Percentiles rank a stretch among this genome's conserved stretches.
Evolutionary conservation across 2,329 filamentous ascomycete species (phyloP).

Genomic region (Hymenotorrendiella dingleyae): DNA sequence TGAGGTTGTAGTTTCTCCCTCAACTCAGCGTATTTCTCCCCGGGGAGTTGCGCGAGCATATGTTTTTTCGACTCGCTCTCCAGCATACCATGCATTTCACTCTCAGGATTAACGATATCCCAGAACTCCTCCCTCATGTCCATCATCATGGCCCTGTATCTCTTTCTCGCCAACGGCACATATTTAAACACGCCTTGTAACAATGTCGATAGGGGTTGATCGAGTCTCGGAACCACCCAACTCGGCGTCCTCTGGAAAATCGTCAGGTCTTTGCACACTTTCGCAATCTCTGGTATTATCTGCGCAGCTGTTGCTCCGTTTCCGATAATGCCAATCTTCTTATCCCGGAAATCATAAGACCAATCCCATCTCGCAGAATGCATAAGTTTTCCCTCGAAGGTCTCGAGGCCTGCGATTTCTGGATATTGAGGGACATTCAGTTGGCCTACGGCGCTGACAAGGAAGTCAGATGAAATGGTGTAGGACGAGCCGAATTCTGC

Average conservation of each 20-base stretch:
- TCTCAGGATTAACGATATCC: constrained; percentile 32
- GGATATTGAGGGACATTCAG: constrained; percentile 37
- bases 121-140: constrained; percentile 46
- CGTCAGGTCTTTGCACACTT: constrained; percentile 18
- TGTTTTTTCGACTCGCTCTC: constrained; percentile 35
- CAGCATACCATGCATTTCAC: constrained; percentile 11
- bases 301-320: constrained; percentile 33
- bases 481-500: constrained; percentile 2
- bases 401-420: constrained; percentile 38
- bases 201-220: too few relatives aligned
- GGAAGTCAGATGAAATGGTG: constrained; percentile 8
- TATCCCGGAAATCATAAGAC: constrained; percentile 34
- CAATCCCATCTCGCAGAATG: constrained; percentile 38
- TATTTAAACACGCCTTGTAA: constrained; percentile 32
- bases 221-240: too few relatives aligned
- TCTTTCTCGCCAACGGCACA: constrained; percentile 43
- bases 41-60: constrained; percentile 42
- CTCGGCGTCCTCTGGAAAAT: constrained; percentile 19
- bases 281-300: constrained; percentile 32
- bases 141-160: constrained; percentile 47
- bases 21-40: constrained; percentile 38
- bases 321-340: constrained; percentile 30
- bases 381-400: constrained; percentile 38
- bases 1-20: constrained; percentile 47
- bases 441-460: constrained; percentile 17